Base-by-base conservation (phyloP, 2,329 filamentous ascomycete genomes). In the Achaetomium macrosporum region DNA sequence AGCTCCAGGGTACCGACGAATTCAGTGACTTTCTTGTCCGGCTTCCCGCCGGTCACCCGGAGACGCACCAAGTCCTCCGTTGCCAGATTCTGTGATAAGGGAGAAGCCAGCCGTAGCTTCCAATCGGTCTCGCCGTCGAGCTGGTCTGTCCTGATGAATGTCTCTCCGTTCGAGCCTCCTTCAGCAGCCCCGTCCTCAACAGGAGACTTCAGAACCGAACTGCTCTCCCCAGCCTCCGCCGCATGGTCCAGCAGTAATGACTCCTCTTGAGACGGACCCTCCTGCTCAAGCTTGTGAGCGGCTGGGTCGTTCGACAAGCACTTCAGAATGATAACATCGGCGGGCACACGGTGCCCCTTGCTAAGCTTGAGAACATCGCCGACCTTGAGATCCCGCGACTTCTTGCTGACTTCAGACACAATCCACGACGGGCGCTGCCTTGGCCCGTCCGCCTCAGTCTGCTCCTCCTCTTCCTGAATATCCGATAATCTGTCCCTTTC, bases 121-220 rank as follows among this genome's bases (percentile, higher is more conserved):
- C 93, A 99, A 66, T 99, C 93, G 0, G 93, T 99, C 72, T 99
- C 93, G 61, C 93, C 93, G 64, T 99, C 93, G 10, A 99, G 78
- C 66, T 99, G 93, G 69, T 99, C 93, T 2, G 95, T 99, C 55
- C 93, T 82, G 65, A 99, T 97, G 64, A 99, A 99, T 0, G 92
- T 92, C 70, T 99, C 95, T 29, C 90, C 90, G 25, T 77, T 76
- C n/a, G 78, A 71, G 16, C 71, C 70, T 5, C 62, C 58, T 12
- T 61, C 61, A 10, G 52, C 52, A 9, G 46, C 49, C 3, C 55
- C 58, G 33, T 57, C 63, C 1, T 71, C 66, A 1, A 63, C 58
- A 30, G 63, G 60, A 2, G 60, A 20, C 11, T 65, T 64, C 39
- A 60, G 53, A 41, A 65, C 41, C 1, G 62, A 59, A 35, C 62